Evolutionary conservation across 108 stramenopile species (phyloP).

Genomic region (Schizochytrium sp.): DNA sequence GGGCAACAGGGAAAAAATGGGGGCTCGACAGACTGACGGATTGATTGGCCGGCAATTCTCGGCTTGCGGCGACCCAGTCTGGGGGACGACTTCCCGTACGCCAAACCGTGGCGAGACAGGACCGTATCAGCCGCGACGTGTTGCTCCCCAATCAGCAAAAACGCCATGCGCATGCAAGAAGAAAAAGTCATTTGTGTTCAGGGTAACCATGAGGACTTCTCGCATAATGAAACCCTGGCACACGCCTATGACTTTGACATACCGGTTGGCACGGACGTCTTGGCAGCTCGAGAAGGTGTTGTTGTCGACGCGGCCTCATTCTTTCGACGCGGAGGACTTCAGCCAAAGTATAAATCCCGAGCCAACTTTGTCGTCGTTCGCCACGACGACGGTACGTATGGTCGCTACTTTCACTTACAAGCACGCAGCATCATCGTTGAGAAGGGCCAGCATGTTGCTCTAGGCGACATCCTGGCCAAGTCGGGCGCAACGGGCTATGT

Average conservation of each 20-base stretch:
- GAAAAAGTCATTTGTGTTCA: not conserved
- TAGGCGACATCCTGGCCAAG: conserved; percentile 27
- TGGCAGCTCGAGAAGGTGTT: conserved; percentile 31
- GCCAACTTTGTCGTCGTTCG: conserved; percentile 44
- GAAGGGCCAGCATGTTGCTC: conserved; percentile 27
- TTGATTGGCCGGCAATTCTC: too few species aligned
- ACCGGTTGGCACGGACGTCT: conserved; percentile 22
- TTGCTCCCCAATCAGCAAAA: too few species aligned
- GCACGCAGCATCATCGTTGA: conserved; percentile 7
- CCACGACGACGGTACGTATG: conserved; percentile 36
- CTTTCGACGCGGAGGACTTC: conserved; percentile 26
- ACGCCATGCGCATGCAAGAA: too few species aligned
- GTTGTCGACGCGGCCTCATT: conserved; percentile 31
- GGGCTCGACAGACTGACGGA: too few species aligned
- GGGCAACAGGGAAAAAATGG: too few species aligned
- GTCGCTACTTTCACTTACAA: conserved; percentile 36
- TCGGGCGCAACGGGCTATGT: conserved; percentile 40
- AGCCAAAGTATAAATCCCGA: conserved; percentile 20
- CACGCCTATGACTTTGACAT: conserved; percentile 36
- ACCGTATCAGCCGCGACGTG: too few species aligned
- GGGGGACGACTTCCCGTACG: too few species aligned
- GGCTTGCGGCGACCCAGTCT: too few species aligned
- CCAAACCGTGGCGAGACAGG: too few species aligned
- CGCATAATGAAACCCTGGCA: conserved; percentile 29
- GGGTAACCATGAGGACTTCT: conserved; percentile 26